phyloP scores from a whole-genome alignment of 257 asterid species.

The Coffea canephora region DNA sequence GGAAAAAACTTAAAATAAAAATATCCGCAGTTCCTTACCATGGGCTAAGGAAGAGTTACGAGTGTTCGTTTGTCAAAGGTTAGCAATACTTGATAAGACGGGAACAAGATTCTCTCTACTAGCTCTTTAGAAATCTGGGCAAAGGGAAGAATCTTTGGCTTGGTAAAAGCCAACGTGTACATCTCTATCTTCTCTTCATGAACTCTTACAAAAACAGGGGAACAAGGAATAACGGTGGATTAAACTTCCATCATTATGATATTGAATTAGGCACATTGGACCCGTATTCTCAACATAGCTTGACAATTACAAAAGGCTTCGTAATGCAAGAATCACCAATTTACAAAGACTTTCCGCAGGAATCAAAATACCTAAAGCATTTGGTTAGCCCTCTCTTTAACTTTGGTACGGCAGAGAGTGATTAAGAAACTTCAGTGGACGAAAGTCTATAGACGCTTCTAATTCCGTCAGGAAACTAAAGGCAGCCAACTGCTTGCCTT shows the following conservation, averaged over 20 bases:
- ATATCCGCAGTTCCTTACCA: neutral
- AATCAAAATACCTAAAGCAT: constrained; percentile 8
- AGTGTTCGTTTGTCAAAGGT: neutral
- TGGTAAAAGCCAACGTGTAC: neutral
- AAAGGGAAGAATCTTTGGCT: neutral
- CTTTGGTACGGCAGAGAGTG: constrained; percentile 9
- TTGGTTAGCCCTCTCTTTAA: neutral
- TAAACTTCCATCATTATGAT: neutral
- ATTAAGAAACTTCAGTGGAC: no score
- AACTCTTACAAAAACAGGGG: neutral
- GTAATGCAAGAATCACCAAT: neutral
- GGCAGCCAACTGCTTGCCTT: neutral
- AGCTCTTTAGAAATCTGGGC: neutral
- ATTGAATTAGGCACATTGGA: neutral
- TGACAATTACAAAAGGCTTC: neutral
- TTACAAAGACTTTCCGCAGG: neutral
- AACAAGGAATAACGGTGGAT: neutral
- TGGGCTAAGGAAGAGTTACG: neutral
- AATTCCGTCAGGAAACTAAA: neutral
- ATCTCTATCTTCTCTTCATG: neutral
- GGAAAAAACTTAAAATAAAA: neutral
- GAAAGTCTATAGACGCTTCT: neutral
- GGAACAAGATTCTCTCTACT: neutral
- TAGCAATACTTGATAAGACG: neutral
- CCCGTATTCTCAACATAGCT: neutral